Conservation (phyloP, 2,329 filamentous ascomycete species). For the Xylariaceae sp. region DNA sequence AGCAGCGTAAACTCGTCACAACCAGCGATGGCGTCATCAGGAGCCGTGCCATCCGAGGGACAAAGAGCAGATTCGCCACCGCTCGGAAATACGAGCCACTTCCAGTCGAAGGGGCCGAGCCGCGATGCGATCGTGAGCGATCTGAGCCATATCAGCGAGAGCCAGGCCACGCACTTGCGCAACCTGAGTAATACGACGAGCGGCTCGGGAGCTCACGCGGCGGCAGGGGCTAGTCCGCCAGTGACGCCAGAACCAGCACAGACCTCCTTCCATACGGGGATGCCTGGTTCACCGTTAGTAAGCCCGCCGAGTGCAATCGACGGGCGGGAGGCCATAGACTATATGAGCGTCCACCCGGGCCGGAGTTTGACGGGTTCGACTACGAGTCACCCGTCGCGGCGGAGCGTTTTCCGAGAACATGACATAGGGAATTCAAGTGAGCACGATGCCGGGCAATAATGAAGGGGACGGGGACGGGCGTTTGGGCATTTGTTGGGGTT, state of each 20-base stretch:
- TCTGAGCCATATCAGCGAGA: conserved; percentile 40
- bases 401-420: conserved; percentile 25
- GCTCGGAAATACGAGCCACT: conserved; percentile 11
- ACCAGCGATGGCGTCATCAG: background rate
- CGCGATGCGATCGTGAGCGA: conserved; percentile 33
- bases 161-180: conserved; percentile 38
- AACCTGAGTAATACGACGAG: conserved; percentile 41
- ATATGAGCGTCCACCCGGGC: conserved; percentile 8
- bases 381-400: conserved; percentile 11
- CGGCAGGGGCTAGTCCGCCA: conserved; percentile 1
- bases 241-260: conserved; percentile 11
- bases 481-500: no score
- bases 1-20: conserved; percentile 25
- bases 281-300: conserved; percentile 11
- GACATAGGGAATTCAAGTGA: no score
- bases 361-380: background rate
- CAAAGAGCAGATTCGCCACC: conserved; percentile 27
- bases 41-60: background rate
- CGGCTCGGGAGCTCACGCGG: conserved; percentile 26
- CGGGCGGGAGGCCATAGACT: conserved; percentile 9
- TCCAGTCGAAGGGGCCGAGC: conserved; percentile 2
- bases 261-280: background rate
- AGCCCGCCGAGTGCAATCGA: conserved; percentile 19
- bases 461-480: no score
- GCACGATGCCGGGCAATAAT: no score